Evolutionary conservation across 306 rosid genomes (phyloP).

Genomic region (Dalbergia cochinchinensis): DNA sequence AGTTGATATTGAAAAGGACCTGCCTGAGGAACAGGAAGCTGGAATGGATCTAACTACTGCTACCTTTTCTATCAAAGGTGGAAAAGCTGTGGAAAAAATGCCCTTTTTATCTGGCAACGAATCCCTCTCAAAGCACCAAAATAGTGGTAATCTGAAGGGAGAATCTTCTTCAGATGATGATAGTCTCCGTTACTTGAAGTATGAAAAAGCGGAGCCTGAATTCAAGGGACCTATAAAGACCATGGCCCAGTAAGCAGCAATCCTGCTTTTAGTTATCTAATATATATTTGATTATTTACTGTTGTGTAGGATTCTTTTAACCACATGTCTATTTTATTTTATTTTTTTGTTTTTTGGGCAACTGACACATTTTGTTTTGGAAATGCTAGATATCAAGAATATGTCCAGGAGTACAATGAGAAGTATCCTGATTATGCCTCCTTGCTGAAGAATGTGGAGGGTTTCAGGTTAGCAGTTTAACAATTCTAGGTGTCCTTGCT

Average conservation of each 20-base stretch:
- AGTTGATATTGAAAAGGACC: no score
- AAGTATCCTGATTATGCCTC: constrained; percentile 84
- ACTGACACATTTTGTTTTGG: constrained; percentile 45
- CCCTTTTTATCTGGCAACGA: no score
- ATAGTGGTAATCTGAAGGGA: constrained; percentile 76
- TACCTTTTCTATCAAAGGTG: no score
- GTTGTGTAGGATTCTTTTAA: constrained; percentile 29
- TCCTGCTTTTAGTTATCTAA: constrained; percentile 15
- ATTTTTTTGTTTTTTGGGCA: constrained; percentile 34
- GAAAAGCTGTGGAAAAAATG: no score
- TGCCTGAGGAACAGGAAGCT: no score
- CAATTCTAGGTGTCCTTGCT: constrained; percentile 16
- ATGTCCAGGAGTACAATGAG: constrained; percentile 81
- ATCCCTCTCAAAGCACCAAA: no score
- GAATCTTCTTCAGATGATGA: constrained; percentile 95
- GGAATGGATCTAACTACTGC: no score
- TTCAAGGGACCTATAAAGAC: constrained; percentile 80
- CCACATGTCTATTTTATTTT: background rate
- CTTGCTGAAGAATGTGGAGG: constrained; percentile 78
- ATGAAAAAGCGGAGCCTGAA: constrained; percentile 88
- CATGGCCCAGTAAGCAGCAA: constrained; percentile 76
- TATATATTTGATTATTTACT: background rate
- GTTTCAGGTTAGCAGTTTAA: constrained; percentile 65
- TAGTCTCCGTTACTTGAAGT: constrained; percentile 75
- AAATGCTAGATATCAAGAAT: constrained; percentile 77